Conservation (phyloP, 2,329 filamentous ascomycete species). For the Pseudocercospora macadamiae region DNA sequence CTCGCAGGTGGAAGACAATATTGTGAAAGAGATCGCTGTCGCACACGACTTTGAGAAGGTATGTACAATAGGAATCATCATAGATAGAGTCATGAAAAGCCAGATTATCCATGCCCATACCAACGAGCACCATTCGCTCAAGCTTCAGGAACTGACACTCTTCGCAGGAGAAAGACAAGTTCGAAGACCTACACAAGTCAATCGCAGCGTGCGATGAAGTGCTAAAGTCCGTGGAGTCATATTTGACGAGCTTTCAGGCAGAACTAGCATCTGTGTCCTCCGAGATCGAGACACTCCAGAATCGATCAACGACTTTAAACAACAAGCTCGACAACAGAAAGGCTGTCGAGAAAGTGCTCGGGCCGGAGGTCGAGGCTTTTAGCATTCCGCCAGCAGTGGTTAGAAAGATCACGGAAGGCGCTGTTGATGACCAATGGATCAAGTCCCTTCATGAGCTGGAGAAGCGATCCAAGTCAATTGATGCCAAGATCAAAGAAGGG, state of each 20-base stretch:
- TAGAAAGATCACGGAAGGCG: conserved; percentile 81
- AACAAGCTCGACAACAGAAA: conserved; percentile 85
- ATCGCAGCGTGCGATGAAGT: conserved; percentile 91
- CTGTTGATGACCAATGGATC: conserved; percentile 88
- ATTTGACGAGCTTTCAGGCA: conserved; percentile 88
- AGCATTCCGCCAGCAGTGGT: conserved; percentile 84
- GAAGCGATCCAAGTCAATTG: conserved; percentile 71
- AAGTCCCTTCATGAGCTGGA: conserved; percentile 83
- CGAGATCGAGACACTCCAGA: conserved; percentile 92
- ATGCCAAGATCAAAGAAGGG: conserved; percentile 65
- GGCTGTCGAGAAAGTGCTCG: conserved; percentile 83
- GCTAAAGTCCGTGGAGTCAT: conserved; percentile 87
- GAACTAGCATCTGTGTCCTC: conserved; percentile 90
- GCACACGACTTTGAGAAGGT: conserved; percentile 62
- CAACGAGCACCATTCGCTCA: not conserved
- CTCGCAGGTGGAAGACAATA: conserved; percentile 32
- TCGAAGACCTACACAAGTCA: conserved; percentile 86
- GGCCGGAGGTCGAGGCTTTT: conserved; percentile 87
- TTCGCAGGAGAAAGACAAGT: conserved; percentile 71
- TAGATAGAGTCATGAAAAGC: not conserved
- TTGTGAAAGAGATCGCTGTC: conserved; percentile 25
- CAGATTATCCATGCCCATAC: not conserved
- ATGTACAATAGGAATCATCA: not conserved
- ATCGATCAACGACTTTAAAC: conserved; percentile 80
- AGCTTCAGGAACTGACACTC: not conserved